Conservation (phyloP, 495 filamentous ascomycete genomes). For the Trichoderma orchidacearum region DNA sequence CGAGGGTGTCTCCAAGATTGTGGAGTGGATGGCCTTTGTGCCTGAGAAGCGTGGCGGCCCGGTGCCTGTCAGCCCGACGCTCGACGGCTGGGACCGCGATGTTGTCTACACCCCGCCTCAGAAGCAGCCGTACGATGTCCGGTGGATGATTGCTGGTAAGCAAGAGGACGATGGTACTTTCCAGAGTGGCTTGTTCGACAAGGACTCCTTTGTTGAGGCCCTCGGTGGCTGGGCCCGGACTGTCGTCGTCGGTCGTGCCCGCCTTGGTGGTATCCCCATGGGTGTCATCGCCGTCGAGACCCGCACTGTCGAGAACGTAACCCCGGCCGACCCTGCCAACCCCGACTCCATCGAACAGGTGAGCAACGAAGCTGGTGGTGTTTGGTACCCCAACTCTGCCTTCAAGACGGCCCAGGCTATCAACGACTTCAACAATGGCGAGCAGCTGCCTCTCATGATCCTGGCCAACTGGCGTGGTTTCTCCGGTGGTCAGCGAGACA, state of each 20-base stretch:
- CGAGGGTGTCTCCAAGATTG: slow-evolving; percentile 92
- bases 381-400: slow-evolving; percentile 98
- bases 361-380: slow-evolving; percentile 85
- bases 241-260: slow-evolving; percentile 91
- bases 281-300: slow-evolving; percentile 98
- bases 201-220: slow-evolving; percentile 90
- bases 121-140: slow-evolving; percentile 85
- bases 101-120: slow-evolving; percentile 70
- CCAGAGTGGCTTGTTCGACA: slow-evolving; percentile 86
- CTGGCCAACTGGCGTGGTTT: slow-evolving; percentile 99
- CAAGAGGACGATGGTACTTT: slow-evolving; percentile 67
- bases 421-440: slow-evolving; percentile 96
- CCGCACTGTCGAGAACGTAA: slow-evolving; percentile 89
- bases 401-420: slow-evolving; percentile 99
- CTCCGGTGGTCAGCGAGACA: slow-evolving; percentile 97
- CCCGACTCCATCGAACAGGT: slow-evolving; percentile 96
- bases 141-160: slow-evolving; percentile 87
- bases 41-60: slow-evolving; percentile 86
- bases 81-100: slow-evolving; percentile 90
- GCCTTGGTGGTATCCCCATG: slow-evolving; percentile 93
- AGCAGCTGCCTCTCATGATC: slow-evolving; percentile 97
- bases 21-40: slow-evolving; percentile 93
- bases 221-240: slow-evolving; percentile 95
- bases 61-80: slow-evolving; percentile 69
- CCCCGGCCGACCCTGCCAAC: slow-evolving; percentile 95